These are phyloP conservation scores for Penicillium sp. DNA, from an alignment of 2,329 filamentous ascomycete species.

Conservation along the genomic window DNA sequence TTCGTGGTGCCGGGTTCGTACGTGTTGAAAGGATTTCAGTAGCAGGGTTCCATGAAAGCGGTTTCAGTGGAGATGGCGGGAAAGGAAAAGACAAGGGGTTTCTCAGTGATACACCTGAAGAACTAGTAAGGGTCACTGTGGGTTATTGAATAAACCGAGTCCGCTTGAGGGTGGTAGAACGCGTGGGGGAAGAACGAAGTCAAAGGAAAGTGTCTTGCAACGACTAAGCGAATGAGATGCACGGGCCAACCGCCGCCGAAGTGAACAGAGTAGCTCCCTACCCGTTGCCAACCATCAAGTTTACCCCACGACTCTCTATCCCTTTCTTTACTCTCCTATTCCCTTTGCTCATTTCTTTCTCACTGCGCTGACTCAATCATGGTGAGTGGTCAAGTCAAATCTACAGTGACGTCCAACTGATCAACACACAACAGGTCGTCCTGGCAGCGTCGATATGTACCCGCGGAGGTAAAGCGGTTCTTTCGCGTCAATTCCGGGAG, in stretches of 20 bases:
- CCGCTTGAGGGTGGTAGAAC: neutral
- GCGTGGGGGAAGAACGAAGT: conserved; percentile 9
- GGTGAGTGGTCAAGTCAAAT: conserved; percentile 22
- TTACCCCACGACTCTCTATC: conserved; percentile 17
- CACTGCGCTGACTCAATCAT: conserved; percentile 17
- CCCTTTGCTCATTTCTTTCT: neutral
- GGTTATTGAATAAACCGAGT: neutral
- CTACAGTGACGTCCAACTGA: conserved; percentile 17
- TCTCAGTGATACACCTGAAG: neutral
- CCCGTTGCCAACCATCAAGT: conserved; percentile 16
- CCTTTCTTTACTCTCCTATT: neutral
- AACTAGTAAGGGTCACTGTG: neutral
- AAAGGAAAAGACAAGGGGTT: neutral
- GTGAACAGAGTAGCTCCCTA: conserved; percentile 44
- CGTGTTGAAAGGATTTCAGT: conserved; percentile 20
- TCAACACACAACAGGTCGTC: conserved; percentile 69
- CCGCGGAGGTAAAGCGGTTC: conserved; percentile 94
- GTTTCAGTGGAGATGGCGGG: neutral
- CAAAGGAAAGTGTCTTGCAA: conserved; percentile 9
- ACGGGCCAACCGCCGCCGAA: conserved; percentile 37
- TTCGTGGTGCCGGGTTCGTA: conserved; percentile 4
- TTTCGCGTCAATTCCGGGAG: conserved; percentile 96
- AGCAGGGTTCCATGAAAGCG: conserved; percentile 12
- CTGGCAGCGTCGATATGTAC: conserved; percentile 99
- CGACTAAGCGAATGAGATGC: conserved; percentile 41